phyloP scores from a whole-genome alignment of 2,329 filamentous ascomycete genomes.

The Aspergillus costaricaensis region DNA sequence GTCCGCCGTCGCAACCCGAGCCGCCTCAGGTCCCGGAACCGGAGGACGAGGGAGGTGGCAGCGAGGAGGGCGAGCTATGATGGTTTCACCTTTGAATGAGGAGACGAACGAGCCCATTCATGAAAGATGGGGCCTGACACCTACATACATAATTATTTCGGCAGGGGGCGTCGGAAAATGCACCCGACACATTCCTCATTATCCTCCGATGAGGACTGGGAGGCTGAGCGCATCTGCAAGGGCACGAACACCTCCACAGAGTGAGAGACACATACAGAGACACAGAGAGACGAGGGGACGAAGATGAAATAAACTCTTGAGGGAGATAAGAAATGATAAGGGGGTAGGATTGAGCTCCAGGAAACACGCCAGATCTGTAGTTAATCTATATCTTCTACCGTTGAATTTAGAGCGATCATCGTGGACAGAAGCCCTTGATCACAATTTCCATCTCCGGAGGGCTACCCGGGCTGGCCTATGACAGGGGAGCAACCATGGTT shows the following conservation, averaged over 20 bases:
- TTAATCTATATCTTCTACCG: background rate
- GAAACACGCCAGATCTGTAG: background rate
- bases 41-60: conserved; percentile 40
- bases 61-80: conserved; percentile 47
- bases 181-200: background rate
- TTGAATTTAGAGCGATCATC: background rate
- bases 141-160: background rate
- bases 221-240: background rate
- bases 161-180: background rate
- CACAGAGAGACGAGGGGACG: too few species aligned
- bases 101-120: background rate
- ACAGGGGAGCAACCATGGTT: background rate
- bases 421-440: background rate
- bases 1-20: background rate
- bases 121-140: background rate
- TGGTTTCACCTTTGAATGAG: background rate
- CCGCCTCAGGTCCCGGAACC: conserved; percentile 3
- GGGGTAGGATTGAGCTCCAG: background rate
- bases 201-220: background rate
- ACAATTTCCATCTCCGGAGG: background rate
- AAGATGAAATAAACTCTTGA: too few species aligned
- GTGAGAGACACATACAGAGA: too few species aligned
- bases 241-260: background rate
- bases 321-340: background rate
- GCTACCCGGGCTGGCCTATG: background rate